phyloP scores from a whole-genome alignment of 768 basidiomycete genomes.

The Galerina sulciceps region DNA sequence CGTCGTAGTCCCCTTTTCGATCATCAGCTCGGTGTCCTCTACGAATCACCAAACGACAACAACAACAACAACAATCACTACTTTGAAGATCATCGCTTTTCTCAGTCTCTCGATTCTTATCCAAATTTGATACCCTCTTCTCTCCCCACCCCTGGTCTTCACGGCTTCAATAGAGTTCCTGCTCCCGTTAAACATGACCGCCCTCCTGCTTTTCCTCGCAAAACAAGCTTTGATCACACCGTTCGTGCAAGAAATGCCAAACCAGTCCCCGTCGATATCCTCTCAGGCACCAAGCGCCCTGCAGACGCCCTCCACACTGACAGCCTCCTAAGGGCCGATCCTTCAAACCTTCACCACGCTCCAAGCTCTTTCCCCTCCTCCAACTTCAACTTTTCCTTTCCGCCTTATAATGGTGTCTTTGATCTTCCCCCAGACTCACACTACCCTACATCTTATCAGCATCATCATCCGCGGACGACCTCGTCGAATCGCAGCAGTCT shows the following conservation, averaged over 20 bases:
- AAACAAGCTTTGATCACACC: conserved; percentile 95
- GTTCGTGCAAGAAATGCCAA: conserved; percentile 60
- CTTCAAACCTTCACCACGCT: conserved; percentile 47
- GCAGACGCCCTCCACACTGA: conserved; percentile 84
- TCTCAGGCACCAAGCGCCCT: conserved; percentile 75
- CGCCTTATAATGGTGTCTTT: conserved; percentile 68
- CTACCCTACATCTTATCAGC: conserved; percentile 1
- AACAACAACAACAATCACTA: conserved; percentile 18
- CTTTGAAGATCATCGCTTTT: conserved; percentile 16
- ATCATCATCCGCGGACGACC: conserved; percentile 17
- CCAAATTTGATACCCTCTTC: conserved; percentile 71
- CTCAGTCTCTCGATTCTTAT: conserved; percentile 12
- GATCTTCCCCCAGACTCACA: conserved; percentile 41
- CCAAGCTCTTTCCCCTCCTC: conserved; percentile 65
- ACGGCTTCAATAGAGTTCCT: conserved; percentile 53
- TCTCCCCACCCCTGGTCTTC: conserved; percentile 71
- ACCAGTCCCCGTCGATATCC: conserved; percentile 65
- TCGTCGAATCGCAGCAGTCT: conserved; percentile 21
- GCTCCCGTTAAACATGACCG: conserved; percentile 30
- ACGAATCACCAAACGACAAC: conserved; percentile 34
- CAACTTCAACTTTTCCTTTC: conserved; percentile 75
- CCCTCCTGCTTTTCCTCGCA: conserved; percentile 75
- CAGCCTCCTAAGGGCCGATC: conserved; percentile 80
- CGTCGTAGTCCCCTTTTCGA: conserved; percentile 53
- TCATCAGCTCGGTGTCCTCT: conserved; percentile 43